A percentile compares a stretch with the other conserved stretches of the same genome.
Evolutionary conservation across 1,284 basidiomycete species (phyloP).

Genomic region (Pulveroboletus sp.): DNA sequence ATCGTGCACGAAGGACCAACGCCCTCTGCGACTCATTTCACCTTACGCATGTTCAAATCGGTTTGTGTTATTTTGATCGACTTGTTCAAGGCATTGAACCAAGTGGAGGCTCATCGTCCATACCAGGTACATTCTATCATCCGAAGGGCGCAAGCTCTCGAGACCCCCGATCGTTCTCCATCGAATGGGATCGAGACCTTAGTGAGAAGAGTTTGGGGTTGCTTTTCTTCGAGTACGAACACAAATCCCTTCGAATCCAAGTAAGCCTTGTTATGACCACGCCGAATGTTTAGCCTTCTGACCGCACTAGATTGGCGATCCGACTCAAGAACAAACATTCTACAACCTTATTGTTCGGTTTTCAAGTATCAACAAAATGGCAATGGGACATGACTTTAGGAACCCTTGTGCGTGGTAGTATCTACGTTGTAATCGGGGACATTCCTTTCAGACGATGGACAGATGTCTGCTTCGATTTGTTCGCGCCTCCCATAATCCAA

Average conservation of each 20-base stretch:
- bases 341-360: slow-evolving; percentile 56
- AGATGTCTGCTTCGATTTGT: slow-evolving; percentile 68
- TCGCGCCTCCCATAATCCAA: slow-evolving; percentile 64
- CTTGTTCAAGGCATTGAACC: background rate
- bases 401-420: slow-evolving; percentile 42
- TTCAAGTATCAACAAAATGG: slow-evolving; percentile 58
- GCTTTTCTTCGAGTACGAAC: slow-evolving; percentile 62
- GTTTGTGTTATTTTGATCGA: slow-evolving; percentile 42
- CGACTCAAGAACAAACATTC: slow-evolving; percentile 49
- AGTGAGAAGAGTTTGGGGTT: slow-evolving; percentile 47
- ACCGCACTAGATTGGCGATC: slow-evolving; percentile 52
- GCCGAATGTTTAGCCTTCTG: background rate
- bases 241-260: slow-evolving; percentile 63
- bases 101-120: background rate
- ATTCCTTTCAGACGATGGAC: slow-evolving; percentile 1
- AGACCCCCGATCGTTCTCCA: slow-evolving; percentile 56
- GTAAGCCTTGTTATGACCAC: slow-evolving; percentile 36
- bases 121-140: slow-evolving; percentile 36
- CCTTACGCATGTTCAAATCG: slow-evolving; percentile 63
- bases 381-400: slow-evolving; percentile 51
- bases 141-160: slow-evolving; percentile 35
- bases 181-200: slow-evolving; percentile 59
- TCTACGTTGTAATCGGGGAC: no score
- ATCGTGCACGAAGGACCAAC: slow-evolving; percentile 47
- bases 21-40: slow-evolving; percentile 50